Evolutionary conservation across 805 yeast species (phyloP), one percentile per base, ranked within the genome.

Genomic region (Saturnispora zaruensis): DNA sequence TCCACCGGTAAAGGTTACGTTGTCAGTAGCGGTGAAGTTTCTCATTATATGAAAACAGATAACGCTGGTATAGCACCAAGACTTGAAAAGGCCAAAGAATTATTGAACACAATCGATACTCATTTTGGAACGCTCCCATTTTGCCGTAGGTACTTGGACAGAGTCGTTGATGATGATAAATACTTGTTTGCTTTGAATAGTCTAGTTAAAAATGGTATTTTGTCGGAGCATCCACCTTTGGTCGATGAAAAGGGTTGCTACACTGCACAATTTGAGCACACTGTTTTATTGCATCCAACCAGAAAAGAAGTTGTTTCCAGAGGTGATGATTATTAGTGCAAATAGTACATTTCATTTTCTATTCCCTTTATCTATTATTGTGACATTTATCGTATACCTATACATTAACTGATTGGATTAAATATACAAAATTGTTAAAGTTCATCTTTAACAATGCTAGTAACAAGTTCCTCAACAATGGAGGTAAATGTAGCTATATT

Each of bases 201-300:
- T 59, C 74, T 93, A 63, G 96, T 88, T 48, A 82, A 81, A 64
- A 77, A 84, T 6, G 98, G 96, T 4, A 70, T 86, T n/a, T 87
- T 93, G 7, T 85, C 84, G 59, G 99, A 88, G 57, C 89, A 93
- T 60, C 96, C 97, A 16, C 99, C 99, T 6, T 71, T 93, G 56
- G 82, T 78, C 49, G 99, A 93, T 64, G 68, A 75, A 18, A 76
- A 73, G 53, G 98, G 98, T 11, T 76, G 84, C 44, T 90, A 86
- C 74, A 93, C 98, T 36, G 99, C 99, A 0, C 99, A 93, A 68
- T 91, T 69, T 62, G 99, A 93, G 66, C 99, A 93, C 70, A 93
- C 99, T 1, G 77, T 91, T 44, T 73, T 93, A 57, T 72, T 93
- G 60, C 93, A 90, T 62, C 95, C 97, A 26, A 87, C 87, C 51